Base-by-base conservation (phyloP, 805 yeast genomes). In the Pichia thaimueangensis region DNA sequence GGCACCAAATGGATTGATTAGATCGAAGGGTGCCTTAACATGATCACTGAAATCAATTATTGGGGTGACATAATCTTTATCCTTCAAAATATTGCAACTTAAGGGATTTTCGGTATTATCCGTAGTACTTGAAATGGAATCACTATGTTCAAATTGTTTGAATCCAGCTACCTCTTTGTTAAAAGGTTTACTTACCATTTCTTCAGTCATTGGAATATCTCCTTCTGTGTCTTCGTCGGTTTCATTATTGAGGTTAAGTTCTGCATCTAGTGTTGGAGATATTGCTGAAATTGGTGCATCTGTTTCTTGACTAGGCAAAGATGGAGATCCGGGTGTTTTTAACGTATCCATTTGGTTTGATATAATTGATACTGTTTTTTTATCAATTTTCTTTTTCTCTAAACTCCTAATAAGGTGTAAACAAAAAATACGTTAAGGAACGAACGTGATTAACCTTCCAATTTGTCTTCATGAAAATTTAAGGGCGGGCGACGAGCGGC, bases 1-100 rank as follows among this genome's bases (percentile, higher is more conserved):
- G 7, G 42, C 43, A 13, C 62, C 63, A 47, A 60, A 60, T 22
- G 66, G 64, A 43, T 57, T 60, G 34, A 58, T 24, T 8, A 59
- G 58, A 19, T 35, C 43, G 20, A 39, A 31, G 22, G 35, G 47
- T 33, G 42, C 47, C 46, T 49, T 60, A 3, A 56, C 53, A 39
- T 62, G 59, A 25, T 48, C 50, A 6, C 47, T 42, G 25, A 51
- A 47, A 31, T 41, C 45, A 8, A 36, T 35, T 32, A 48, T 27
- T 5, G 49, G 40, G 4, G 47, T 25, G 10, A 38, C 27, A 31
- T 39, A 36, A 13, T 39, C 38, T 2, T 29, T 21, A 27, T 39
- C 40, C 31, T 29, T 41, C 17, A 15, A 37, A 41, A 39, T 32
- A 9, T 29, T 20, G 30, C 22, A 37, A 19, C 24, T 38, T 25